Conservation (phyloP, 2,329 filamentous ascomycete genomes). For the Fusarium sp. region DNA sequence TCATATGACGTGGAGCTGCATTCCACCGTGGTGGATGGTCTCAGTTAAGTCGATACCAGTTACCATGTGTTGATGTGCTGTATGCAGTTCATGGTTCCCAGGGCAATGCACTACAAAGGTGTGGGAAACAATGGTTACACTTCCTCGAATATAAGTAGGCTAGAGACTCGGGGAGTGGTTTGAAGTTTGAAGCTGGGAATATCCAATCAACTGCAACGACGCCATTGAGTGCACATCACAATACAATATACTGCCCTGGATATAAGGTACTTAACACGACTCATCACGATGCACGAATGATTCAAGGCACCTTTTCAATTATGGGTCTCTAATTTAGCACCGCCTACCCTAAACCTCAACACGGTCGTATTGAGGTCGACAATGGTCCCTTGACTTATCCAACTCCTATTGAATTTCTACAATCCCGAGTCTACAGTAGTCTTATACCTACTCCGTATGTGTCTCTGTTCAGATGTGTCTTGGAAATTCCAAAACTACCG, state of each 20-base stretch:
- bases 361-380: not conserved
- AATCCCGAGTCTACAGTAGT: not conserved
- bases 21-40: slow-evolving; percentile 1
- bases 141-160: not conserved
- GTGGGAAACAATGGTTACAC: not conserved
- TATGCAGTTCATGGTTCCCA: not conserved
- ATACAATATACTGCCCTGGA: not conserved
- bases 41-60: not conserved
- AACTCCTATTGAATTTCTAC: not conserved
- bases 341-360: not conserved
- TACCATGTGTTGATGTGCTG: not conserved
- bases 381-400: not conserved
- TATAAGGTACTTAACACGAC: not conserved
- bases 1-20: not conserved
- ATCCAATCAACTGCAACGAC: not conserved
- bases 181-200: not conserved
- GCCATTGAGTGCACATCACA: not conserved
- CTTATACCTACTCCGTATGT: not conserved
- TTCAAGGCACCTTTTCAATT: not conserved
- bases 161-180: not conserved
- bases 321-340: not conserved
- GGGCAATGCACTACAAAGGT: not conserved
- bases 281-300: not conserved
- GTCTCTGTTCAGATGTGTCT: not conserved
- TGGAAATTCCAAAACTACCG: not conserved